Conservation (phyloP, 1,139 yeast species). For the Blastobotrys aristatus region DNA sequence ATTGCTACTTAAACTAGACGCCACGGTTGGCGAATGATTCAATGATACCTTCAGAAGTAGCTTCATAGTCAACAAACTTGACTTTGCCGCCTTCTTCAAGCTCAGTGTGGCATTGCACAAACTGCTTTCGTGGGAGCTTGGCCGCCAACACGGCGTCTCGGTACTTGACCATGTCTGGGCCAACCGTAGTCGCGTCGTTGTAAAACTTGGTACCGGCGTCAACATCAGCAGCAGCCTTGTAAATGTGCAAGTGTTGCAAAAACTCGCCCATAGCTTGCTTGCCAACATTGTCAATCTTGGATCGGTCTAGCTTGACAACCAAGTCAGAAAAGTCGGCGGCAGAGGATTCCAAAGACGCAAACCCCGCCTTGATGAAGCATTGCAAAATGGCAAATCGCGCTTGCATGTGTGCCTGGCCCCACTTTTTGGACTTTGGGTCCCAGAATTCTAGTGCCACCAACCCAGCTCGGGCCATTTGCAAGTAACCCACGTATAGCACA, state of each 20-base stretch:
- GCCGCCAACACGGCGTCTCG: constrained; percentile 65
- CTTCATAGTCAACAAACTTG: constrained; percentile 64
- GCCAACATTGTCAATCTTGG: constrained; percentile 62
- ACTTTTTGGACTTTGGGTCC: constrained; percentile 73
- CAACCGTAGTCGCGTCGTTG: constrained; percentile 60
- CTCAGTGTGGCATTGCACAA: constrained; percentile 72
- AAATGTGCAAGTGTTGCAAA: constrained; percentile 66
- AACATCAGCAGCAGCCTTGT: constrained; percentile 71
- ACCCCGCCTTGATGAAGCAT: constrained; percentile 65
- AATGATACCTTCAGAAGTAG: constrained; percentile 71
- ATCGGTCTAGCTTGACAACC: constrained; percentile 51
- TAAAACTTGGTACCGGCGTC: constrained; percentile 60
- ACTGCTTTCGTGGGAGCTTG: constrained; percentile 77
- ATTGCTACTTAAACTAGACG: constrained; percentile 26
- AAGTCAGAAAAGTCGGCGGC: constrained; percentile 53
- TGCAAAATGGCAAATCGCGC: constrained; percentile 83
- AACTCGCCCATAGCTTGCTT: constrained; percentile 70
- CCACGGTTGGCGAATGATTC: constrained; percentile 68
- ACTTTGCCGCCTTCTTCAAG: constrained; percentile 41
- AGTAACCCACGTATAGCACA: constrained; percentile 59
- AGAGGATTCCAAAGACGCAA: constrained; percentile 50
- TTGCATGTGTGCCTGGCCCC: constrained; percentile 98
- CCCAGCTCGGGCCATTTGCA: constrained; percentile 87
- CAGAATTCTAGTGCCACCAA: constrained; percentile 74
- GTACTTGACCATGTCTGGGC: constrained; percentile 55